phyloP scores from a whole-genome alignment of 768 basidiomycete genomes.

The Boletus tomentosulus region DNA sequence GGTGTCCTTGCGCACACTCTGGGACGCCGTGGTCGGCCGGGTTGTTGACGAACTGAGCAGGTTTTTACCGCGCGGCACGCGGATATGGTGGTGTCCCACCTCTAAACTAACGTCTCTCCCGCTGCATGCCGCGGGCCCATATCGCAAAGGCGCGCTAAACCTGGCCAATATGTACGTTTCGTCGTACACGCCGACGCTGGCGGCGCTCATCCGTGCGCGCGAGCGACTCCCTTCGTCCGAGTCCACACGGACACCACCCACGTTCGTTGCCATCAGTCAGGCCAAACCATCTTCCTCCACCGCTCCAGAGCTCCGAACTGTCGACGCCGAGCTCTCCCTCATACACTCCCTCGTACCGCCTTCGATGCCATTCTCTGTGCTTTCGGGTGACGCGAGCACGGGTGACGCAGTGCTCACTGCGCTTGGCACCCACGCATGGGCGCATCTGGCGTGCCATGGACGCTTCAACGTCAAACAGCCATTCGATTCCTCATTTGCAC shows the following conservation, averaged over 20 bases:
- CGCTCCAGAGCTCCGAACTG: constrained; percentile 8
- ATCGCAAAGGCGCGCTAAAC: constrained; percentile 11
- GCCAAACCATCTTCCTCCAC: constrained; percentile 4
- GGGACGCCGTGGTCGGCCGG: constrained; percentile 22
- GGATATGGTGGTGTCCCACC: constrained; percentile 35
- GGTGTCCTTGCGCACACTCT: constrained; percentile 18
- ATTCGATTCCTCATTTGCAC: constrained; percentile 24
- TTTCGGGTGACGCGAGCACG: constrained; percentile 15
- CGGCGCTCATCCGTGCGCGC: constrained; percentile 27
- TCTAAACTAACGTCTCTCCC: constrained; percentile 30
- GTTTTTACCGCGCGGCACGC: constrained; percentile 18
- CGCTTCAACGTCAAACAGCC: constrained; percentile 18
- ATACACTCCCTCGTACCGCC: constrained; percentile 15
- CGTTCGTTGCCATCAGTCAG: constrained; percentile 21
- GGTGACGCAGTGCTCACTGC: constrained; percentile 8
- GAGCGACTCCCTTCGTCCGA: background rate
- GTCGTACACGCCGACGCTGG: constrained; percentile 33
- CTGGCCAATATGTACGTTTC: constrained; percentile 24
- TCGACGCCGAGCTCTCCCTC: constrained; percentile 20
- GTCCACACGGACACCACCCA: background rate
- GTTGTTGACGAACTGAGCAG: constrained; percentile 12
- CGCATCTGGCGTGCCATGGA: constrained; percentile 33
- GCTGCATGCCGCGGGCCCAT: constrained; percentile 32
- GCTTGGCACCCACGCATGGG: constrained; percentile 22
- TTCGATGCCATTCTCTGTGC: constrained; percentile 8